Conservation (phyloP, 148 eudicot species). For the Silene uniflora region DNA sequence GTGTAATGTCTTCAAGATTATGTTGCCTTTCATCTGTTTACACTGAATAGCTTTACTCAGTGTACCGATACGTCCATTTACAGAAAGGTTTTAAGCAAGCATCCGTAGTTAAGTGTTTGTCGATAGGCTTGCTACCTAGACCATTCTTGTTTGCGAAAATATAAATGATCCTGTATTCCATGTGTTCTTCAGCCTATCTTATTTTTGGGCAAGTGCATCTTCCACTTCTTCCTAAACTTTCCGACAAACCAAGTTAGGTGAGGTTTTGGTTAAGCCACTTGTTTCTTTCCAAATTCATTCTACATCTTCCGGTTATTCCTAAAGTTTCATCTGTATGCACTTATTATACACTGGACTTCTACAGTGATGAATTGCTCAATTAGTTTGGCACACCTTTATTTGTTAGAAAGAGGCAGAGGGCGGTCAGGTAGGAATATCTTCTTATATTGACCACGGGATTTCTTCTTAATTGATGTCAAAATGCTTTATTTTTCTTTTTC, state of each 20-base stretch:
- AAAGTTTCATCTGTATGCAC: not conserved
- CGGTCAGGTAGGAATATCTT: not conserved
- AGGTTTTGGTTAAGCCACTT: not conserved
- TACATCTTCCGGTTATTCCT: not conserved
- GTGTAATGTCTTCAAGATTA: not conserved
- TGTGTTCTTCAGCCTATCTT: not conserved
- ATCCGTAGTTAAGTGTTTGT: not conserved
- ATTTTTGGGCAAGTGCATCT: not conserved
- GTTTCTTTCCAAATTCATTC: not conserved
- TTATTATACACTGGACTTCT: not conserved
- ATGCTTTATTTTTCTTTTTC: not conserved
- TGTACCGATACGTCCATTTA: not conserved
- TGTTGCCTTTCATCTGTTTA: not conserved
- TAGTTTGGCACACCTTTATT: no score
- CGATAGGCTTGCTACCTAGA: not conserved
- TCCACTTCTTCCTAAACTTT: not conserved
- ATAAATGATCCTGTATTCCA: not conserved
- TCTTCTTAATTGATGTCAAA: not conserved
- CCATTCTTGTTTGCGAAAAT: not conserved
- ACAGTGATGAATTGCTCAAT: not conserved
- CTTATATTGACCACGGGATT: not conserved
- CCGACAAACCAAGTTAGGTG: not conserved
- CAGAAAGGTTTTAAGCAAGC: not conserved
- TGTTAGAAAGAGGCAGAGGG: not conserved
- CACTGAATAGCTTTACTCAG: not conserved